A percentile compares a stretch with the other conserved stretches of the same genome.
Evolutionary conservation across 108 stramenopile genomes (phyloP).

Genomic region (Seminavis robusta): DNA sequence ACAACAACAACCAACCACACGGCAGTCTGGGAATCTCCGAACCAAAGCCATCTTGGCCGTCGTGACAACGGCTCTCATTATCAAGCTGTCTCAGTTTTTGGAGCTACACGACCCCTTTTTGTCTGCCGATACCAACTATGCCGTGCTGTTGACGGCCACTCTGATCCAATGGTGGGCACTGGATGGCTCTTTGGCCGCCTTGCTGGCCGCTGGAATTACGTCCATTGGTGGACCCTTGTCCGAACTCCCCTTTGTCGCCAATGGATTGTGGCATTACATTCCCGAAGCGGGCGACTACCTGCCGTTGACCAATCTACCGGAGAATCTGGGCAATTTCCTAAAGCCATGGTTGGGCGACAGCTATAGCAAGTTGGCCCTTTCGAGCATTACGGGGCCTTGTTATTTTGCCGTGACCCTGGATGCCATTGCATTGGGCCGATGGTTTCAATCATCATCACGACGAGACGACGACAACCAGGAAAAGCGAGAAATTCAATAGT

Average conservation of each 20-base stretch:
- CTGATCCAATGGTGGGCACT: constrained; percentile 62
- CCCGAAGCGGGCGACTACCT: constrained; percentile 57
- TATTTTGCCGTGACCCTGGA: constrained; percentile 86
- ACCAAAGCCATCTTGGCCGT: constrained; percentile 58
- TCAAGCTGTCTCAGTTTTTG: constrained; percentile 73
- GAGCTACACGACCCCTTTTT: constrained; percentile 41
- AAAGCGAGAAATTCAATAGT: neutral
- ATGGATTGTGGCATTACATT: constrained; percentile 71
- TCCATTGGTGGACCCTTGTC: constrained; percentile 71
- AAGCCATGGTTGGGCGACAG: constrained; percentile 33
- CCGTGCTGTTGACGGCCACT: constrained; percentile 47
- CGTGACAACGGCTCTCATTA: constrained; percentile 64
- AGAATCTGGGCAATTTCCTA: neutral
- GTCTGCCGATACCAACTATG: constrained; percentile 18
- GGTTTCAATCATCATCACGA: constrained; percentile 31
- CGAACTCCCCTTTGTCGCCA: constrained; percentile 78
- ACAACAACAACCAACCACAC: neutral
- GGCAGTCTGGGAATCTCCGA: constrained; percentile 12
- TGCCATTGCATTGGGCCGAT: constrained; percentile 76
- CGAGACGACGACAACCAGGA: neutral
- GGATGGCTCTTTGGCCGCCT: constrained; percentile 53
- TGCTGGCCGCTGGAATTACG: constrained; percentile 58
- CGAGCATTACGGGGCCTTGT: constrained; percentile 81
- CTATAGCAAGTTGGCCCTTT: constrained; percentile 53
- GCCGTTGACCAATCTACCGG: constrained; percentile 34